Conservation (phyloP, 495 filamentous ascomycete genomes). For the Neurospora sp. region DNA sequence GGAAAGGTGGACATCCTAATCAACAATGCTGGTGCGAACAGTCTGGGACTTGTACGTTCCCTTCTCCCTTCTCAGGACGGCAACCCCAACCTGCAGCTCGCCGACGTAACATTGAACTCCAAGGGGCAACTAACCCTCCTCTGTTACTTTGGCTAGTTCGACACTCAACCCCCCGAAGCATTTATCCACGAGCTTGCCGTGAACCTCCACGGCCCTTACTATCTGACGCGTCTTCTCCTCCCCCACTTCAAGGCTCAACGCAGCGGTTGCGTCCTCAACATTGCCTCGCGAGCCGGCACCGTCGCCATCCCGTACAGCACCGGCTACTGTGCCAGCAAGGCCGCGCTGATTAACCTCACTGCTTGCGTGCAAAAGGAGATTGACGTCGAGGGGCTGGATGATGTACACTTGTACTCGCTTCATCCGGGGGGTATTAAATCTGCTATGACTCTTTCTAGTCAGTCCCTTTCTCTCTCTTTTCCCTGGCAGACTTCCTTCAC, state of each 20-base stretch:
- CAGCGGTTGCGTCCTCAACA: conserved; percentile 23
- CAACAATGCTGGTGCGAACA: conserved; percentile 27
- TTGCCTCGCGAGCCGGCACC: conserved; percentile 24
- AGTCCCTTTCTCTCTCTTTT: neutral
- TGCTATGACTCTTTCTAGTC: conserved; percentile 23
- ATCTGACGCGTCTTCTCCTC: conserved; percentile 22
- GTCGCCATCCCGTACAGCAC: conserved; percentile 22
- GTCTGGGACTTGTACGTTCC: conserved; percentile 14
- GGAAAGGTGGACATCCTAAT: conserved; percentile 19
- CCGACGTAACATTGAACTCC: neutral
- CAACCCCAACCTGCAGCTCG: neutral
- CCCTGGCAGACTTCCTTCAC: no score
- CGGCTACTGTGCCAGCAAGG: conserved; percentile 26
- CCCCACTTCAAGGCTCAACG: conserved; percentile 15
- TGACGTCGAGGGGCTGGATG: conserved; percentile 18
- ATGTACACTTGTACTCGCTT: conserved; percentile 23
- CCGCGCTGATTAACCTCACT: conserved; percentile 27
- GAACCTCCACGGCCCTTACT: conserved; percentile 43
- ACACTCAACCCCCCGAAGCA: conserved; percentile 16
- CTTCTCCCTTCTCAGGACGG: neutral
- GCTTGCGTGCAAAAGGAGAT: conserved; percentile 22
- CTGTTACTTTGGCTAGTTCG: conserved; percentile 4
- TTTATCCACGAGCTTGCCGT: conserved; percentile 51
- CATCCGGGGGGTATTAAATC: conserved; percentile 26
- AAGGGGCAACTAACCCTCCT: neutral